Percentiles rank a stretch among this genome's conserved stretches.
phyloP scores from a whole-genome alignment of 768 basidiomycete genomes.

The Coprinellus micaceus region DNA sequence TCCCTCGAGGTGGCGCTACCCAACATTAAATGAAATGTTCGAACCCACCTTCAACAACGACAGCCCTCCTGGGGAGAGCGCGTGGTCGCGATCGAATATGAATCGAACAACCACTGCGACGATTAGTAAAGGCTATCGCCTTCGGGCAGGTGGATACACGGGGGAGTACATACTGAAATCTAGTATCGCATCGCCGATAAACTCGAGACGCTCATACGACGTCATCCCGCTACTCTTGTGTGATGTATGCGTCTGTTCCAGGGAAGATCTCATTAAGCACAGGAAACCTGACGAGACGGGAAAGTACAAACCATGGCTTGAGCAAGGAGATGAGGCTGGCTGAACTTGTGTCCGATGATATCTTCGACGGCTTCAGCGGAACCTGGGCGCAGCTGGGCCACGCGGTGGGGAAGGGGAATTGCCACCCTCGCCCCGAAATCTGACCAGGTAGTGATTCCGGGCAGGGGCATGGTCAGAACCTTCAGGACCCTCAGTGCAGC shows the following conservation, averaged over 20 bases:
- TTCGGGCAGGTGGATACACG: conserved; percentile 1
- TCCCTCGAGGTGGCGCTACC: neutral
- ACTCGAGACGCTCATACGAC: conserved; percentile 76
- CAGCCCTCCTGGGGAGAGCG: conserved; percentile 70
- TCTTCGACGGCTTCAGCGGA: conserved; percentile 55
- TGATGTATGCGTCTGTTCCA: conserved; percentile 74
- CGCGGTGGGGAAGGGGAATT: conserved; percentile 40
- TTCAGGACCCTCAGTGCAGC: conserved; percentile 62
- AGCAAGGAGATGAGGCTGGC: conserved; percentile 57
- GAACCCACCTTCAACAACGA: conserved; percentile 74
- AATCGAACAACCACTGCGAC: conserved; percentile 66
- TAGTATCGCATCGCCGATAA: conserved; percentile 81
- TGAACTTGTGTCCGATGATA: conserved; percentile 62
- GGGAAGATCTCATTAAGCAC: conserved; percentile 19
- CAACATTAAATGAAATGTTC: neutral
- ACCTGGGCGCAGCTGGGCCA: conserved; percentile 43
- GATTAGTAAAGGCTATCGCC: conserved; percentile 10
- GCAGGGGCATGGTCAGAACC: conserved; percentile 62
- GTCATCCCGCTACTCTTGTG: conserved; percentile 51
- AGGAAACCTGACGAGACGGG: neutral
- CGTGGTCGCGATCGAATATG: conserved; percentile 60
- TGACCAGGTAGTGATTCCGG: conserved; percentile 61
- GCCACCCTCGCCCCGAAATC: conserved; percentile 59
- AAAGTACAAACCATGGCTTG: conserved; percentile 64
- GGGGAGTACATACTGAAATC: conserved; percentile 61